A percentile compares a stretch with the other conserved stretches of the same genome.
phyloP scores from a whole-genome alignment of 2,329 filamentous ascomycete species.

The Claviceps cyperi region DNA sequence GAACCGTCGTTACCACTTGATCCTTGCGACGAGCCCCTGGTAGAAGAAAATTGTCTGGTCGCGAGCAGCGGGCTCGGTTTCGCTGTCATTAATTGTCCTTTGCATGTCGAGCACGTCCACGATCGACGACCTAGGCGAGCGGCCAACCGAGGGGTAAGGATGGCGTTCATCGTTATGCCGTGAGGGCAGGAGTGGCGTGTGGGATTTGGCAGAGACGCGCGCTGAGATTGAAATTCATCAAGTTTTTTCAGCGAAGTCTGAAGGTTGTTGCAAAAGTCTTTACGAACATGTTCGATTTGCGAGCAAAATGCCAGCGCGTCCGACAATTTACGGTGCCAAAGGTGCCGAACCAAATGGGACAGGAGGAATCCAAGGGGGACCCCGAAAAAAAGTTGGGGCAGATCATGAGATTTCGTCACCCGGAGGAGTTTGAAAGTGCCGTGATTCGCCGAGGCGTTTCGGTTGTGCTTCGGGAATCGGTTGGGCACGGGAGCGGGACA shows the following conservation, averaged over 20 bases:
- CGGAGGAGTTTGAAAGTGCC: slow-evolving; percentile 3
- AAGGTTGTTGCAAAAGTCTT: background rate
- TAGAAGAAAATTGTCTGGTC: slow-evolving; percentile 18
- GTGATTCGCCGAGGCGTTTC: slow-evolving; percentile 10
- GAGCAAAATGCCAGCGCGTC: background rate
- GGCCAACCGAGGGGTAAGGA: slow-evolving; percentile 24
- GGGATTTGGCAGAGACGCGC: background rate
- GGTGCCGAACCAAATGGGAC: background rate
- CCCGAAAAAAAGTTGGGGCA: slow-evolving; percentile 3
- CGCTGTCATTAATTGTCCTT: slow-evolving; percentile 22
- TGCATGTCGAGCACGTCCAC: slow-evolving; percentile 34
- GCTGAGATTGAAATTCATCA: slow-evolving; percentile 1
- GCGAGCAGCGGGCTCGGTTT: slow-evolving; percentile 15
- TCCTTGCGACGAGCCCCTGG: slow-evolving; percentile 11
- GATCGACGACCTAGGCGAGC: slow-evolving; percentile 23
- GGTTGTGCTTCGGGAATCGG: slow-evolving; percentile 2
- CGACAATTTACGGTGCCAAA: background rate
- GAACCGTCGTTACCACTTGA: slow-evolving; percentile 7
- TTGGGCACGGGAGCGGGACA: slow-evolving; percentile 4
- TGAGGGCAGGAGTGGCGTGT: background rate
- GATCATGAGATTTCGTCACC: slow-evolving; percentile 4
- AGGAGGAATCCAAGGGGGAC: background rate
- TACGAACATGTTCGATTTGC: slow-evolving; percentile 6
- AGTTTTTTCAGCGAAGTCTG: slow-evolving; percentile 5
- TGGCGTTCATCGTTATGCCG: slow-evolving; percentile 25